phyloP scores from a whole-genome alignment of 1,284 basidiomycete genomes.

The Marasmius oreades region DNA sequence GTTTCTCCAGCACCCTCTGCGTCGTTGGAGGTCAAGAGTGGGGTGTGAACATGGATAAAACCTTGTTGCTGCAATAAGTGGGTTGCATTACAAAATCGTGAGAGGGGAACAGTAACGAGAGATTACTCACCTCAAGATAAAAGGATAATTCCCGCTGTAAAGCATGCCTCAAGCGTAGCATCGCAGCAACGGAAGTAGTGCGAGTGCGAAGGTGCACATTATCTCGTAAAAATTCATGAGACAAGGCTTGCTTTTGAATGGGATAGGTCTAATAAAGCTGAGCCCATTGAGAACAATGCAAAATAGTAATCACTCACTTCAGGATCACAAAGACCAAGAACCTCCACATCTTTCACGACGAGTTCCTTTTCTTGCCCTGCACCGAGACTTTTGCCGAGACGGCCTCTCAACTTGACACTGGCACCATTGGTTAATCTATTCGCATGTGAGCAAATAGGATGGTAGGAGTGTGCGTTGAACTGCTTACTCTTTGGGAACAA shows the following conservation, averaged over 20 bases:
- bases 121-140: constrained; percentile 66
- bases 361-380: constrained; percentile 74
- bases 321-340: constrained; percentile 76
- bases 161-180: constrained; percentile 60
- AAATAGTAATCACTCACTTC: constrained; percentile 43
- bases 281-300: no score
- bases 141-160: constrained; percentile 42
- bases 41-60: constrained; percentile 81
- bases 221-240: constrained; percentile 75
- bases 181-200: constrained; percentile 64
- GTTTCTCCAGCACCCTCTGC: constrained; percentile 98
- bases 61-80: constrained; percentile 54
- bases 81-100: background rate
- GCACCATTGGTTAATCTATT: constrained; percentile 67
- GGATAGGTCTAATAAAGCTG: constrained; percentile 67
- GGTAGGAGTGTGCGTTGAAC: background rate
- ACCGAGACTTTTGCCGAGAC: constrained; percentile 63
- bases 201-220: constrained; percentile 83
- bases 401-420: constrained; percentile 67
- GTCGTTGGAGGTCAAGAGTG: constrained; percentile 87
- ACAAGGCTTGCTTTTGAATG: constrained; percentile 81
- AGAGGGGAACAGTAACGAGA: constrained; percentile 2
- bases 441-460: background rate
- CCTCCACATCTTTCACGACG: constrained; percentile 57
- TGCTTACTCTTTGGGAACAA: constrained; percentile 37